Evolutionary conservation across 2,329 filamentous ascomycete genomes (phyloP), one percentile per base, ranked within the genome.

Genomic region (Aciculosporium take): DNA sequence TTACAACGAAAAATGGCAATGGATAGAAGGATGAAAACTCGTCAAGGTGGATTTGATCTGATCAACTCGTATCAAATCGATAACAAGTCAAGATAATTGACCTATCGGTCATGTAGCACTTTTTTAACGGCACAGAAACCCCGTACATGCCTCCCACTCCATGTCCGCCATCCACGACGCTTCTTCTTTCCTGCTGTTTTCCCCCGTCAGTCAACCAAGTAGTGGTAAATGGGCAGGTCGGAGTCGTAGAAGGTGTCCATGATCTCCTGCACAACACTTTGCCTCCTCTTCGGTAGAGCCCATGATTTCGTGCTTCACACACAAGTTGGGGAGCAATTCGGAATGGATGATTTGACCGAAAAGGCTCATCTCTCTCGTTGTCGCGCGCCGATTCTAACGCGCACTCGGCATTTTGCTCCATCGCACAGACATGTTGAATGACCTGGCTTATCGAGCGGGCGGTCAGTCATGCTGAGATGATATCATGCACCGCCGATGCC

Each of bases 291-390:
- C 51, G 7, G 52, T 49, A 17, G 65, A 45, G 7, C 56, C 60
- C 48, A 64, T 44, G 2, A 51, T 48, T 4, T 53, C 53, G n/a
- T 52, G 51, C n/a, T 56, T 57, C 13, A 50, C 47, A 29, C 65
- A 44, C 29, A 64, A 51, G n/a, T 57, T 55, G 6, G 48, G 46
- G 7, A 57, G 49, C 51, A 60, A 59, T 25, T 61, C 59, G 37
- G 62, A 54, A 20, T 53, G 48, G 21, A 64, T 51, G 15, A 52
- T 53, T 36, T 63, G 58, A 23, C 54, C 50, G 40, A 63, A 64
- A 17, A 63, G 53, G 25, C 62, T 62, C 39, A 62, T 56, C 40
- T 64, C 61, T 20, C 61, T 51, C 49, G 53, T 51, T 20, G 53
- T 54, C 8, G 50, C 40, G 28, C 61, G 55, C n/a, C 48, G 50